Conservation (phyloP, 2,329 filamentous ascomycete species). For the Trichoderma endophyticum region DNA sequence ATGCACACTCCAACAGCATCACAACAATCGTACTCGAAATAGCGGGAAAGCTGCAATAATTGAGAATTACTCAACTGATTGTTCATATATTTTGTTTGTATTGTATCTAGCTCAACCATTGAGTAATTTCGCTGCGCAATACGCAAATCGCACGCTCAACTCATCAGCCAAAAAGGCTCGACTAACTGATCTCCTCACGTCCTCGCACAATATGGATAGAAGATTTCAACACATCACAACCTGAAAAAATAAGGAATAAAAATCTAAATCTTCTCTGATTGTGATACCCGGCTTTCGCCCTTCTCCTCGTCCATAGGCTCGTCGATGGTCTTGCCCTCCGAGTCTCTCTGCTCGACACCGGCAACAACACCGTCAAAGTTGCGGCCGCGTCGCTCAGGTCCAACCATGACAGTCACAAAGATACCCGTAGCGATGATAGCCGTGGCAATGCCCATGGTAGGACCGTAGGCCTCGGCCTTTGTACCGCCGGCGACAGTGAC, state of each 20-base stretch:
- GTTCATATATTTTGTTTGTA: neutral
- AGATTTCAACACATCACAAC: neutral
- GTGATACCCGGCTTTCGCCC: slow-evolving; percentile 11
- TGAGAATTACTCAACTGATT: neutral
- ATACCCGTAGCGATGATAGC: slow-evolving; percentile 74
- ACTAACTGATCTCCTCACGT: neutral
- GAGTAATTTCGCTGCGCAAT: neutral
- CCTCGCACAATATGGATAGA: neutral
- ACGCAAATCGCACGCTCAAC: neutral
- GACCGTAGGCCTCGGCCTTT: slow-evolving; percentile 66
- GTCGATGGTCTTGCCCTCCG: slow-evolving; percentile 26
- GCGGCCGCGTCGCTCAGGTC: slow-evolving; percentile 70
- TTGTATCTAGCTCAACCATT: neutral
- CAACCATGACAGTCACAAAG: slow-evolving; percentile 62
- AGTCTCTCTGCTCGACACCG: slow-evolving; percentile 30
- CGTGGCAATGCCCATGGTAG: slow-evolving; percentile 71
- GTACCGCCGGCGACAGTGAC: slow-evolving; percentile 54
- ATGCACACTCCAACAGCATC: neutral
- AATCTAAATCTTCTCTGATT: neutral
- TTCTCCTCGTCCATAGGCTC: slow-evolving; percentile 31
- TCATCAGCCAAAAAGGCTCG: neutral
- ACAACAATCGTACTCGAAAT: neutral
- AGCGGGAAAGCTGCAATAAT: neutral
- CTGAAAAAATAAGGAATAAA: neutral
- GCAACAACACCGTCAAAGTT: slow-evolving; percentile 60